Evolutionary conservation across 805 yeast species (phyloP).

Genomic region (Kazachstania viticola): DNA sequence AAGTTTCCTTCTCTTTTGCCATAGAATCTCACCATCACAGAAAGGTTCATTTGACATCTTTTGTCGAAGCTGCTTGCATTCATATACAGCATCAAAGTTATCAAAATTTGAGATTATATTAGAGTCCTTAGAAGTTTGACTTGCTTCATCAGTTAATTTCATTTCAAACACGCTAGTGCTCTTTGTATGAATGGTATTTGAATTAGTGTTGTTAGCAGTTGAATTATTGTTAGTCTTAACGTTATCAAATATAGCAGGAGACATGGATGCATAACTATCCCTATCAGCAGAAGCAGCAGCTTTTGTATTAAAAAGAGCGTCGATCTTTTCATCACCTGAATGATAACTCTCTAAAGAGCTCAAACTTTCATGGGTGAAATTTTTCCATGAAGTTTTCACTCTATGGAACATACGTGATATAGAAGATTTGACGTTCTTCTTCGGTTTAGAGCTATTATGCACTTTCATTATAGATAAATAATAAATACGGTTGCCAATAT

Average conservation of each 20-base stretch:
- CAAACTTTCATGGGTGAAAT: constrained; percentile 14
- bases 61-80: constrained; percentile 22
- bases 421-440: too few relatives aligned
- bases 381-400: constrained; percentile 15
- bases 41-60: constrained; percentile 31
- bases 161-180: too few relatives aligned
- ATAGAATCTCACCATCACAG: constrained; percentile 44
- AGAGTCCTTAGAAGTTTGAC: background rate
- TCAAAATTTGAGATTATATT: constrained; percentile 6
- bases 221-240: too few relatives aligned
- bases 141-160: constrained; percentile 15
- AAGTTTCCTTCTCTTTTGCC: constrained; percentile 56
- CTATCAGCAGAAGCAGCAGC: constrained; percentile 4
- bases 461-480: too few relatives aligned
- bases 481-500: too few relatives aligned
- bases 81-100: constrained; percentile 25
- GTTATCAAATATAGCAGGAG: constrained; percentile 3
- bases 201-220: too few relatives aligned
- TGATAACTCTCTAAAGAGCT: constrained; percentile 8
- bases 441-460: too few relatives aligned
- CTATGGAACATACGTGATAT: constrained; percentile 14
- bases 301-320: constrained; percentile 10
- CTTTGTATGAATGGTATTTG: constrained; percentile 1
- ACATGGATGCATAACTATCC: constrained; percentile 9
- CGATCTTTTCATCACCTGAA: constrained; percentile 14